These are phyloP conservation scores for Cicer yamashitae DNA, from an alignment of 306 rosid species.

Conservation along the genomic window DNA sequence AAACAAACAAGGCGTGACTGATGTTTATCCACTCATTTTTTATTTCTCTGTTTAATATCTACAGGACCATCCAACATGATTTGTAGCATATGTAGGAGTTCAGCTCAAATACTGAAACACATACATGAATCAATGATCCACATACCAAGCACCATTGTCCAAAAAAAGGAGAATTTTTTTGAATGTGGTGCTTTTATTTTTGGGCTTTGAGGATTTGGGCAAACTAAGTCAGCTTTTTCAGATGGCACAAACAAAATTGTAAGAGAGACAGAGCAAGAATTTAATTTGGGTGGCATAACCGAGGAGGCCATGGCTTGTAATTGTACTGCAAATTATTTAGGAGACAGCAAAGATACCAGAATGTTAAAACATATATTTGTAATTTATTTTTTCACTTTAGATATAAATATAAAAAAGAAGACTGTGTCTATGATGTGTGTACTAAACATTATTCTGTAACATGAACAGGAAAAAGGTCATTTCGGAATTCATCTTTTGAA, in stretches of 20 bases:
- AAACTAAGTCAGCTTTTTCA: constrained; percentile 50
- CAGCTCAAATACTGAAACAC: background rate
- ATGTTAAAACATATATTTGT: constrained; percentile 10
- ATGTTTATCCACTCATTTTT: background rate
- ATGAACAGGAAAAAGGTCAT: constrained; percentile 45
- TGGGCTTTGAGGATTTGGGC: constrained; percentile 27
- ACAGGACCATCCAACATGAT: constrained; percentile 38
- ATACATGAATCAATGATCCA: constrained; percentile 4
- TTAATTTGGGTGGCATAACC: constrained; percentile 35
- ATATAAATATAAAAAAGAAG: background rate
- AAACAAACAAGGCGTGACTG: constrained; percentile 31
- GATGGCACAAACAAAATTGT: constrained; percentile 54
- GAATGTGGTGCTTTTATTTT: constrained; percentile 32
- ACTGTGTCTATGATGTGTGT: background rate
- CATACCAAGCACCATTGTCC: background rate
- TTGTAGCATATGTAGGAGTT: constrained; percentile 43
- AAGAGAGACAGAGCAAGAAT: constrained; percentile 23
- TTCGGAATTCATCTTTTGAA: constrained; percentile 46
- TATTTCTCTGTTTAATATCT: constrained; percentile 22
- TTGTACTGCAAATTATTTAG: constrained; percentile 29
- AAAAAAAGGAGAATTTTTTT: constrained; percentile 23
- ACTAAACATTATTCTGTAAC: constrained; percentile 30
- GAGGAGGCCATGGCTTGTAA: constrained; percentile 34
- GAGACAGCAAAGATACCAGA: constrained; percentile 26
- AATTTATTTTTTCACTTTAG: background rate